Conservation (phyloP, 1,284 basidiomycete genomes). For the Sanghuangporus weigelae region DNA sequence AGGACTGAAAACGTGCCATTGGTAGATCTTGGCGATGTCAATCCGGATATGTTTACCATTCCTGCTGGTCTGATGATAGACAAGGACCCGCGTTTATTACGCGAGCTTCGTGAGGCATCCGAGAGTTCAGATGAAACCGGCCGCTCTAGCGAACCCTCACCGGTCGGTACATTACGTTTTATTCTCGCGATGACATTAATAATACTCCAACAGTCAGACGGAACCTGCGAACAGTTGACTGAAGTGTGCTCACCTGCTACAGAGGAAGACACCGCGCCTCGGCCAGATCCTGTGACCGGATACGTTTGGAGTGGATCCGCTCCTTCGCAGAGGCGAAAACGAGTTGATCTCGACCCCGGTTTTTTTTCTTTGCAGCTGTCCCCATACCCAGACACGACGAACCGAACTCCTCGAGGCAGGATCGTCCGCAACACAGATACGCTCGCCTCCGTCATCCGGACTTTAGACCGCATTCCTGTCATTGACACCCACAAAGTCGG, state of each 20-base stretch:
- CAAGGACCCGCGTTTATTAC: constrained; percentile 35
- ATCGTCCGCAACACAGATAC: constrained; percentile 52
- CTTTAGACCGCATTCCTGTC: constrained; percentile 85
- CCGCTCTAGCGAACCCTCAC: neutral
- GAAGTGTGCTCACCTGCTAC: constrained; percentile 23
- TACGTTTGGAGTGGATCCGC: constrained; percentile 82
- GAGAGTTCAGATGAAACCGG: constrained; percentile 18
- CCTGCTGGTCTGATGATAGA: constrained; percentile 74
- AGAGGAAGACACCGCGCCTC: constrained; percentile 25
- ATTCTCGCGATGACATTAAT: neutral
- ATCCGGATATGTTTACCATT: constrained; percentile 69
- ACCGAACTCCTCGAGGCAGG: constrained; percentile 31
- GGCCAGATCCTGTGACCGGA: constrained; percentile 66
- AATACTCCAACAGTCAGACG: neutral
- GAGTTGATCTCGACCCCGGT: constrained; percentile 80
- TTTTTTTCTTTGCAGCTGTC: constrained; percentile 89
- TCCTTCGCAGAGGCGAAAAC: constrained; percentile 84
- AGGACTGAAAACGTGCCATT: constrained; percentile 88
- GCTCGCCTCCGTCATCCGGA: constrained; percentile 55
- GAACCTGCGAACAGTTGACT: neutral
- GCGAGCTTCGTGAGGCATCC: constrained; percentile 26
- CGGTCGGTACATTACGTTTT: neutral
- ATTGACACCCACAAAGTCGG: constrained; percentile 98
- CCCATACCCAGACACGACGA: constrained; percentile 56
- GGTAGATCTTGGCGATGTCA: constrained; percentile 76